These are phyloP conservation scores for Phytophthora melonis DNA, from an alignment of 352 stramenopile species.

Conservation along the genomic window DNA sequence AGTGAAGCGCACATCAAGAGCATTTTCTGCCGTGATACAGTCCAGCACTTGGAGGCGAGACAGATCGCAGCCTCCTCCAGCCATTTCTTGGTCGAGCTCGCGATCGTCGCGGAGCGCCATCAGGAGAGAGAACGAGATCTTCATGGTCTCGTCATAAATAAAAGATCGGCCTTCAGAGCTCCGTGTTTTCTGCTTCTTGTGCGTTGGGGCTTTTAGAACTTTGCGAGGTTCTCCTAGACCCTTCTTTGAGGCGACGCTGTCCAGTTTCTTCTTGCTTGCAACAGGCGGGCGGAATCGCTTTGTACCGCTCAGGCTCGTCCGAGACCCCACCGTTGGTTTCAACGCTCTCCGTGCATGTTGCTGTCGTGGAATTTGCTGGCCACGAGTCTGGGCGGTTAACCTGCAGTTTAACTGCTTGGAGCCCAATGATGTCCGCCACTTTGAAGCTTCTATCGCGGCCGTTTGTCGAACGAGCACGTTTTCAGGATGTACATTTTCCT, in stretches of 20 bases:
- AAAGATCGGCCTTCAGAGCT: slow-evolving; percentile 20
- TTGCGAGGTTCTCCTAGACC: background rate
- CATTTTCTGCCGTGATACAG: slow-evolving; percentile 44
- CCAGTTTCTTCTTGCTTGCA: slow-evolving; percentile 48
- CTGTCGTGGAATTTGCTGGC: slow-evolving; percentile 4
- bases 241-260: slow-evolving; percentile 16
- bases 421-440: slow-evolving; percentile 16
- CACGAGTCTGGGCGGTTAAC: background rate
- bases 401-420: slow-evolving; percentile 21
- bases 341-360: slow-evolving; percentile 8
- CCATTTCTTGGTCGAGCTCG: slow-evolving; percentile 5
- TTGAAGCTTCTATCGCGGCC: slow-evolving; percentile 25
- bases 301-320: slow-evolving; percentile 22
- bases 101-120: slow-evolving; percentile 19
- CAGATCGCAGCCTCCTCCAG: slow-evolving; percentile 4
- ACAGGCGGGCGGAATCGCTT: slow-evolving; percentile 55
- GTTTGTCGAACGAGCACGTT: slow-evolving; percentile 22
- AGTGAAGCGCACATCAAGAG: slow-evolving; percentile 41
- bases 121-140: slow-evolving; percentile 44
- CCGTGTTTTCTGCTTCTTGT: slow-evolving; percentile 33
- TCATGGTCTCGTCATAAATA: slow-evolving; percentile 55
- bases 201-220: background rate
- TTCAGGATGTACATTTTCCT: slow-evolving; percentile 43
- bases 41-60: slow-evolving; percentile 36
- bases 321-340: slow-evolving; percentile 22